Base-by-base conservation (phyloP, 2,329 filamentous ascomycete genomes). In the Pseudogymnoascus sp. region DNA sequence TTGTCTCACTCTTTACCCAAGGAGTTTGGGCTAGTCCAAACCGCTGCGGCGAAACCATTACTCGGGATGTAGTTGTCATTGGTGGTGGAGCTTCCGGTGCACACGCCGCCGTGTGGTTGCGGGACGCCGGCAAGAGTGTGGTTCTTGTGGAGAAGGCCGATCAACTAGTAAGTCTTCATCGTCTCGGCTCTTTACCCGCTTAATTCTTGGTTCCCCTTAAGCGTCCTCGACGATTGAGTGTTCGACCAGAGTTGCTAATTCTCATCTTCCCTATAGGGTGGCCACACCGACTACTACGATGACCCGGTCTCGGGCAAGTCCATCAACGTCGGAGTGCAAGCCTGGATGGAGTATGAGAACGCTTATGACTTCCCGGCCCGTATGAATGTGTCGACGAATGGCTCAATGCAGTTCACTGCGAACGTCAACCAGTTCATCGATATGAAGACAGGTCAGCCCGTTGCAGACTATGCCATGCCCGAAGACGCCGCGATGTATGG, bases 201-300 rank as follows among this genome's bases (percentile, higher is more conserved):
- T 38, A 15, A 38, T 38, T 17, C 7, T 7, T 17, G 15, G 13
- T 38, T 17, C 37, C 37, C 37, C 37, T 38, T 38, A 38, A 38
- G 37, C 15, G 37, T 7, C 35, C 7, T 38, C 15, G 37, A 17
- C 37, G 7, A 38, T 7, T 38, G 37, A 38, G 37, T 38, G 37
- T 38, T 38, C 37, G 17, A 15, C 15, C 15, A 38, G 37, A 38
- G 37, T 38, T 38, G 37, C 37, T 38, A 3, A 38, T 38, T 38
- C 37, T 9, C 37, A 7, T 38, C 37, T 38, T 38, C n/a, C n/a
- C n/a, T 13, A 38, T 38, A 38, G 38, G 82, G 81, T 17, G 81
- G 81, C 2, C 79, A 83, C 65, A 77, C 78, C 5, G 71, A 80
- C 21, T 82, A 79, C 9, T 83, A 79, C 67, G 72, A 69, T 3